These are phyloP conservation scores for Rhizopogon rudus DNA, from an alignment of 768 basidiomycete genomes.

Conservation along the genomic window DNA sequence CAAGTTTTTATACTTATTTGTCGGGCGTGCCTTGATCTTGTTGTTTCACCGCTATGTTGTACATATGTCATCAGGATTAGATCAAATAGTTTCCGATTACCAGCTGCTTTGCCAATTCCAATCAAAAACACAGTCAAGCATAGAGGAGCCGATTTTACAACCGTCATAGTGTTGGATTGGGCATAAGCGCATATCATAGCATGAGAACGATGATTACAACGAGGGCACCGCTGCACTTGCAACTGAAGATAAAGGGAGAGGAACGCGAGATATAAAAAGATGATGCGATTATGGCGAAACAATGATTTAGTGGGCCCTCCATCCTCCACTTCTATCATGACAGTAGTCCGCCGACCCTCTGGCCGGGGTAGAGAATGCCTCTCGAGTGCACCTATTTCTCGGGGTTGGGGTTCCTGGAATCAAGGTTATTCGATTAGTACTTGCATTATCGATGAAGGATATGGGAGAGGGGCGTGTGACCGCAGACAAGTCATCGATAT, in stretches of 20 bases:
- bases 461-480: conserved; percentile 85
- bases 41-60: conserved; percentile 2
- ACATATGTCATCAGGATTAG: background rate
- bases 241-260: conserved; percentile 3
- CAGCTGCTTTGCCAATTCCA: background rate
- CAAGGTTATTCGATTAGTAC: background rate
- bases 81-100: background rate
- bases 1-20: conserved; percentile 28
- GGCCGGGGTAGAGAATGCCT: conserved; percentile 8
- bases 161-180: conserved; percentile 6
- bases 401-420: conserved; percentile 24
- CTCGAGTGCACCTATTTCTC: conserved; percentile 16
- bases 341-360: conserved; percentile 9
- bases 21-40: conserved; percentile 3
- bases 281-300: background rate
- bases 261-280: conserved; percentile 10
- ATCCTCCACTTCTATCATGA: conserved; percentile 8
- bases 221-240: background rate
- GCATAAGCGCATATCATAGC: conserved; percentile 20
- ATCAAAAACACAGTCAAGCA: background rate
- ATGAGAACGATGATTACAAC: conserved; percentile 7
- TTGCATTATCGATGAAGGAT: conserved; percentile 22
- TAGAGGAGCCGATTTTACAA: background rate
- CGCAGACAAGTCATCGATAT: conserved; percentile 47
- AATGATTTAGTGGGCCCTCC: conserved; percentile 6